Conservation (phyloP, 1,284 basidiomycete genomes). For the Boletus calvinii region DNA sequence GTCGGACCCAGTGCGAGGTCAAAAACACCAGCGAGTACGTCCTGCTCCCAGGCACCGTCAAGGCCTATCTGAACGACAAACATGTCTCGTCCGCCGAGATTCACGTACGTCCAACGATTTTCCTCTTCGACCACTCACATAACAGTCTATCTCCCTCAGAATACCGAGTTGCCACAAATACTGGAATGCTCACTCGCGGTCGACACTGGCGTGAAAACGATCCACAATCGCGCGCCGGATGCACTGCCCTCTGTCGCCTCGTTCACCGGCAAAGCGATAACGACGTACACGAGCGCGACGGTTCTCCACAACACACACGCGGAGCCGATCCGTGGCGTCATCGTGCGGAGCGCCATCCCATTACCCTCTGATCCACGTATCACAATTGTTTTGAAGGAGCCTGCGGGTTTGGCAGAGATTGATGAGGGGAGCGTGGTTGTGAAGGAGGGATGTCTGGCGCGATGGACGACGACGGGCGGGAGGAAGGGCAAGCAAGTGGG, state of each 20-base stretch:
- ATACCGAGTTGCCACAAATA: slow-evolving; percentile 16
- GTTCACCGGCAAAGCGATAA: slow-evolving; percentile 13
- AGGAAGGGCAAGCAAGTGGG: slow-evolving; percentile 24
- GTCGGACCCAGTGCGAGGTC: slow-evolving; percentile 20
- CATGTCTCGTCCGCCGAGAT: slow-evolving; percentile 25
- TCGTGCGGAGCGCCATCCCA: slow-evolving; percentile 24
- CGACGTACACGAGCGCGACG: slow-evolving; percentile 19
- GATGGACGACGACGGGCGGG: slow-evolving; percentile 22
- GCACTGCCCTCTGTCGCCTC: slow-evolving; percentile 12
- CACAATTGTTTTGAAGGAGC: slow-evolving; percentile 24
- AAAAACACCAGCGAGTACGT: slow-evolving; percentile 21
- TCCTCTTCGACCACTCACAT: not conserved
- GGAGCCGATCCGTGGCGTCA: slow-evolving; percentile 10
- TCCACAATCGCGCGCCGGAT: slow-evolving; percentile 13
- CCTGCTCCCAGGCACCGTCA: slow-evolving; percentile 24
- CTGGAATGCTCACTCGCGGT: slow-evolving; percentile 24
- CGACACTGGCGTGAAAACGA: slow-evolving; percentile 17
- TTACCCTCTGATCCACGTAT: slow-evolving; percentile 25
- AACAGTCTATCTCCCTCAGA: slow-evolving; percentile 8
- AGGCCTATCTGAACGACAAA: slow-evolving; percentile 23
- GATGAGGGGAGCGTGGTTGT: slow-evolving; percentile 17
- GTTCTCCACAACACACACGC: slow-evolving; percentile 20
- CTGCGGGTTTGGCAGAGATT: slow-evolving; percentile 21
- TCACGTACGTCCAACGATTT: slow-evolving; percentile 10
- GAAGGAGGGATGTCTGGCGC: slow-evolving; percentile 18